phyloP scores from a whole-genome alignment of 2,329 filamentous ascomycete species.

The Fusarium sp. region DNA sequence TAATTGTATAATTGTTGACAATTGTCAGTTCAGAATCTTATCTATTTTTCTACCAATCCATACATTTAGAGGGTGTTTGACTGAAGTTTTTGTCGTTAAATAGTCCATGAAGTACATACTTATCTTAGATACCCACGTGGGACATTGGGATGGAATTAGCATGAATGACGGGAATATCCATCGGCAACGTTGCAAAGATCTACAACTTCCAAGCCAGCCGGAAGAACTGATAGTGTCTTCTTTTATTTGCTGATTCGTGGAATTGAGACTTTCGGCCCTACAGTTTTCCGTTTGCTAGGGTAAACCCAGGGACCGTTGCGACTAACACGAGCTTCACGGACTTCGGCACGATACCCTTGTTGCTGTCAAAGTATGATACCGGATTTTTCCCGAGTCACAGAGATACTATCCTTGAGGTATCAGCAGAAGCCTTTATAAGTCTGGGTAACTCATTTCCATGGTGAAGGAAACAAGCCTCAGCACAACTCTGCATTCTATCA shows the following conservation, averaged over 20 bases:
- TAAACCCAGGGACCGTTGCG: neutral
- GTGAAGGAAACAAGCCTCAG: neutral
- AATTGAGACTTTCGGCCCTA: neutral
- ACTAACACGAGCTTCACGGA: neutral
- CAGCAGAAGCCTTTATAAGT: neutral
- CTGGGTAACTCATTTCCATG: neutral
- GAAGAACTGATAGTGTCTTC: neutral
- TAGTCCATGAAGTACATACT: neutral
- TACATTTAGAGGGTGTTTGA: neutral
- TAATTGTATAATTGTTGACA: accelerated
- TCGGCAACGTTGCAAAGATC: neutral
- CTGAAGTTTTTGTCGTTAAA: accelerated
- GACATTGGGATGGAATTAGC: neutral
- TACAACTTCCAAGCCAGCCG: neutral
- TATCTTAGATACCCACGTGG: neutral
- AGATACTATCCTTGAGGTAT: neutral
- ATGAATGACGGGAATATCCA: neutral
- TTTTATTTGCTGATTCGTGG: neutral
- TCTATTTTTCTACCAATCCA: accelerated
- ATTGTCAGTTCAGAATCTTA: neutral
- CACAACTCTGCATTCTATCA: neutral
- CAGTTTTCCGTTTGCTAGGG: neutral
- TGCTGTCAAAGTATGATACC: neutral
- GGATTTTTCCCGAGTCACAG: accelerated
- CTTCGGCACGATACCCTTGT: neutral